Evolutionary conservation across 371 early-diverging fungal species (phyloP).

Genomic region (Sporodiniella umbellata): DNA sequence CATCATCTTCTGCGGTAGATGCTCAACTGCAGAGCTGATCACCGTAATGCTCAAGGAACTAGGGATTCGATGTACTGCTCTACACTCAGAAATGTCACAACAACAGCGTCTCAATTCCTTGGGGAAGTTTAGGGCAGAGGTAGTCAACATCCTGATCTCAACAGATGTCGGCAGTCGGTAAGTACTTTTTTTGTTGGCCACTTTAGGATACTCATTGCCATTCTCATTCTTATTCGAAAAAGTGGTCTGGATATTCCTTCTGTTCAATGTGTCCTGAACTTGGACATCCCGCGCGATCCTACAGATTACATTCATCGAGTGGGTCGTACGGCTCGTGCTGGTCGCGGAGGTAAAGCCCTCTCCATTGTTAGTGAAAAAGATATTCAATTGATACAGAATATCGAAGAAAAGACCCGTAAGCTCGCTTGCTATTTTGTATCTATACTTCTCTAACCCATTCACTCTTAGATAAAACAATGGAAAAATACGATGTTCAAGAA

Average conservation of each 20-base stretch:
- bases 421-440: too few species aligned
- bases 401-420: constrained; percentile 79
- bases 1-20: constrained; percentile 89
- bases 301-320: constrained; percentile 98
- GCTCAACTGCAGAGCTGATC: constrained; percentile 79
- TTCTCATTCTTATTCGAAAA: neutral
- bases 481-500: constrained; percentile 74
- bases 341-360: constrained; percentile 85
- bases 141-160: constrained; percentile 84
- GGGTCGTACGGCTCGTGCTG: constrained; percentile 98
- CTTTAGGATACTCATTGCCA: too few species aligned
- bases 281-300: constrained; percentile 97
- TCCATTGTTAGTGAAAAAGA: constrained; percentile 95
- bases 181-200: constrained; percentile 22
- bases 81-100: constrained; percentile 96
- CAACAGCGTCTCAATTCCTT: constrained; percentile 86
- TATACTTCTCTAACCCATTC: too few species aligned
- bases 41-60: constrained; percentile 84
- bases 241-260: constrained; percentile 98
- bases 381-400: constrained; percentile 79
- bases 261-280: constrained; percentile 94
- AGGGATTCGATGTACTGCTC: constrained; percentile 82
- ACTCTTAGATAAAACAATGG: constrained; percentile 81
- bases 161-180: constrained; percentile 97
- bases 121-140: constrained; percentile 88